These are phyloP conservation scores for Gyromitra esculenta DNA, from an alignment of 2,329 filamentous ascomycete genomes.

Conservation along the genomic window DNA sequence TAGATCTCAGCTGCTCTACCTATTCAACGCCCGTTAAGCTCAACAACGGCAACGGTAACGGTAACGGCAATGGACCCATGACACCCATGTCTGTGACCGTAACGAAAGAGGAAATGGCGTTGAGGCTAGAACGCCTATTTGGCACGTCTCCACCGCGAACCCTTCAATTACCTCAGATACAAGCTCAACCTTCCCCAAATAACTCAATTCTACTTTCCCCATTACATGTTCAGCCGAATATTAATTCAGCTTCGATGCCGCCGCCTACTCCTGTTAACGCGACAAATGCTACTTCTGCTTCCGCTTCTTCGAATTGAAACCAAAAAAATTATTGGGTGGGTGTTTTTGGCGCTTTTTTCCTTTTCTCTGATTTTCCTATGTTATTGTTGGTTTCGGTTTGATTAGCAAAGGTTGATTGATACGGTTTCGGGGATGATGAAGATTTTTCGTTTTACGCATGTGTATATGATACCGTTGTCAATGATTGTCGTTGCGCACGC, in stretches of 20 bases:
- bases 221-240: slow-evolving; percentile 19
- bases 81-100: slow-evolving; percentile 25
- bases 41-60: slow-evolving; percentile 33
- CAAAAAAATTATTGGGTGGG: slow-evolving; percentile 46
- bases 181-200: slow-evolving; percentile 29
- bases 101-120: slow-evolving; percentile 49
- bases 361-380: slow-evolving; percentile 29
- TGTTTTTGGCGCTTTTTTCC: slow-evolving; percentile 50
- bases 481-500: slow-evolving; percentile 22
- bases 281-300: slow-evolving; percentile 40
- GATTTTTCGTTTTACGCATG: slow-evolving; percentile 48
- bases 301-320: slow-evolving; percentile 46
- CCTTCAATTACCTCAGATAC: slow-evolving; percentile 35
- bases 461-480: slow-evolving; percentile 51
- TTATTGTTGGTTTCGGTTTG: slow-evolving; percentile 32
- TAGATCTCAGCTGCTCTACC: slow-evolving; percentile 46
- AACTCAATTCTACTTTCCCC: slow-evolving; percentile 17
- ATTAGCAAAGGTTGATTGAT: slow-evolving; percentile 20
- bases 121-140: slow-evolving; percentile 46
- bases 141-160: slow-evolving; percentile 38
- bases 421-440: slow-evolving; percentile 27
- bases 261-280: slow-evolving; percentile 45
- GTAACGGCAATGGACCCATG: not conserved
- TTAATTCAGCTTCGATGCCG: slow-evolving; percentile 44
- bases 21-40: slow-evolving; percentile 35